Base-by-base conservation (phyloP, 2,329 filamentous ascomycete species). In the Dothistroma pini region DNA sequence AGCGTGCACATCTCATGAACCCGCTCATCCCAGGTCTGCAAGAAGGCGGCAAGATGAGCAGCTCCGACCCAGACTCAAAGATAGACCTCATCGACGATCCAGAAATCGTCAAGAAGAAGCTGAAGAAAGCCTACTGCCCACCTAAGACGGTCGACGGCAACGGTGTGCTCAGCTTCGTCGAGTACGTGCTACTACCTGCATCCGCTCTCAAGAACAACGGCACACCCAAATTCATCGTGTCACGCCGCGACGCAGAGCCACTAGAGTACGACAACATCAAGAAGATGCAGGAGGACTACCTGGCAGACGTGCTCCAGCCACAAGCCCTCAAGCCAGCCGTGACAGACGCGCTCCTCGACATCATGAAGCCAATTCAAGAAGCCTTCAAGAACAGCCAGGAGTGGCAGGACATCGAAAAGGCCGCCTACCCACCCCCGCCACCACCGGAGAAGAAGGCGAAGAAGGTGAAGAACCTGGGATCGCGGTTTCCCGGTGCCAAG, bases 321-420 rank as follows among this genome's bases (percentile, higher is more conserved):
- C 93, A 97, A 79, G 78, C 89, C 12, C 81, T 97, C 56, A 97
- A 99, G 80, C 84, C 88, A n/a, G 91, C 90, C 11, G 86, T 96
- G 6, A 84, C 89, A 5, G 83, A 86, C 56, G 90, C 86, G 10
- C 83, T 99, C 21, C 86, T 86, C 67, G 81, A 84, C 44, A 83
- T 97, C 12, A 81, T 96, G 60, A 85, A 83, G 1, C 91, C 93
- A 1, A 93, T 99, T 62, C 87, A 88, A 66, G 83, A 80, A 2
- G 88, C 87, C 6, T 97, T 86, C 78, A 79, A 89, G 64, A 83
- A 82, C 0, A 88, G 84, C 0, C 71, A 83, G 32, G 91, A 93
- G 71, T 97, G 92, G 92, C 89, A 96, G 77, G 85, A 87, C 60
- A 83, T 91, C 57, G 84, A 88, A 55, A 74, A 84, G 56, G 87